phyloP scores from a whole-genome alignment of 2,329 filamentous ascomycete species.

The Huntiella moniliformis region DNA sequence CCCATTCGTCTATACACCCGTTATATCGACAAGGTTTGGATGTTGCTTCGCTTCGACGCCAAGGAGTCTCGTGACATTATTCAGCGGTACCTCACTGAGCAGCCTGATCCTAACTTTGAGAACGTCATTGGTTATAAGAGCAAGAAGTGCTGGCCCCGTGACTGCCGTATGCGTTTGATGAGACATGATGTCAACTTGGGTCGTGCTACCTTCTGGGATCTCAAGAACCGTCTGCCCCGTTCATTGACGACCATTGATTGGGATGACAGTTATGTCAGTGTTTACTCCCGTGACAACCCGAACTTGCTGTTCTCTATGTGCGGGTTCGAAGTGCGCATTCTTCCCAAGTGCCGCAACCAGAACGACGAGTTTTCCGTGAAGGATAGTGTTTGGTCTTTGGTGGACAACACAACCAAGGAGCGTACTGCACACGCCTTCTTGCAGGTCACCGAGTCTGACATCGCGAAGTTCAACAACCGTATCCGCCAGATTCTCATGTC shows the following conservation, averaged over 20 bases:
- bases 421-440: slow-evolving; percentile 93
- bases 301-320: slow-evolving; percentile 96
- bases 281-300: slow-evolving; percentile 95
- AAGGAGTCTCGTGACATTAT: slow-evolving; percentile 93
- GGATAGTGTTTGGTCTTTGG: slow-evolving; percentile 94
- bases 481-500: slow-evolving; percentile 99
- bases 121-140: slow-evolving; percentile 98
- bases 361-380: slow-evolving; percentile 96
- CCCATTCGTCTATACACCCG: slow-evolving; percentile 94
- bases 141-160: slow-evolving; percentile 98
- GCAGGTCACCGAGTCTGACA: slow-evolving; percentile 93
- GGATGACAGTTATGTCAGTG: slow-evolving; percentile 96
- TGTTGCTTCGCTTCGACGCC: slow-evolving; percentile 82
- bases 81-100: slow-evolving; percentile 91
- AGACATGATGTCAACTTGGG: slow-evolving; percentile 96
- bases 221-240: slow-evolving; percentile 88
- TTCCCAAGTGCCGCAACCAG: slow-evolving; percentile 86
- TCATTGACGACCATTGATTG: slow-evolving; percentile 96
- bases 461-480: slow-evolving; percentile 97
- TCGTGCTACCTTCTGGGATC: slow-evolving; percentile 93
- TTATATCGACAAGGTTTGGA: slow-evolving; percentile 98
- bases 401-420: slow-evolving; percentile 92
- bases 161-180: slow-evolving; percentile 96
- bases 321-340: slow-evolving; percentile 88
- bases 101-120: slow-evolving; percentile 96